These are phyloP conservation scores for Xerocomellus chrysenteron DNA, from an alignment of 768 basidiomycete species.

Conservation along the genomic window DNA sequence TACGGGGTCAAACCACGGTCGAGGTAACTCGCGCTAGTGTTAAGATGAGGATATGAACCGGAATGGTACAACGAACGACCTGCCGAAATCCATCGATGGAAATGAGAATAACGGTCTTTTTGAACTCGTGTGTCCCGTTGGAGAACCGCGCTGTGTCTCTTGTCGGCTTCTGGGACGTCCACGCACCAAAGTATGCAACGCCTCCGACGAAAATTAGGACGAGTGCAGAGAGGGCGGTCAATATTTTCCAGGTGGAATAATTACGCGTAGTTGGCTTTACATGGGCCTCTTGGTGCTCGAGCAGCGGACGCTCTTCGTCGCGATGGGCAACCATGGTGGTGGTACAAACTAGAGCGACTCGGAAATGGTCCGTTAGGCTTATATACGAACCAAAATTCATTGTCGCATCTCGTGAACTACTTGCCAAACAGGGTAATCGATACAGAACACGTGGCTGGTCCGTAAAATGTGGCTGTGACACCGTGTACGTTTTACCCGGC, in stretches of 20 bases:
- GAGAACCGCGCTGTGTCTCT: conserved; percentile 42
- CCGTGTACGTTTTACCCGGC: background rate
- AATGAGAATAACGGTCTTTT: conserved; percentile 76
- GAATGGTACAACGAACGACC: conserved; percentile 12
- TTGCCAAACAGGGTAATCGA: no score
- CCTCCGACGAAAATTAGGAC: conserved; percentile 15
- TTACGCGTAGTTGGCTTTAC: background rate
- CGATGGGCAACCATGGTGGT: conserved; percentile 1
- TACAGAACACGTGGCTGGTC: no score
- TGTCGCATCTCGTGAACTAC: no score
- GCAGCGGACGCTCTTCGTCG: conserved; percentile 30
- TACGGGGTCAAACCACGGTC: conserved; percentile 85
- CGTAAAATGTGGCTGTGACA: conserved; percentile 21
- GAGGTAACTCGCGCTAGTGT: conserved; percentile 75
- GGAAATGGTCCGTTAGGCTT: no score
- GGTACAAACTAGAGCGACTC: background rate
- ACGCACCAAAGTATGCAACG: conserved; percentile 5
- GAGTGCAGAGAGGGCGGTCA: conserved; percentile 14
- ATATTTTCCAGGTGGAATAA: conserved; percentile 5
- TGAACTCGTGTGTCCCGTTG: conserved; percentile 84
- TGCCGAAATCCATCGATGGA: conserved; percentile 86
- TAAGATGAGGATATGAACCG: conserved; percentile 1
- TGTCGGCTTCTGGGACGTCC: background rate
- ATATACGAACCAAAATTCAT: no score
- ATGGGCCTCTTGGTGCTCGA: conserved; percentile 10